Evolutionary conservation across 1,284 basidiomycete species (phyloP).

Genomic region (Coniferiporia sulphurascens): DNA sequence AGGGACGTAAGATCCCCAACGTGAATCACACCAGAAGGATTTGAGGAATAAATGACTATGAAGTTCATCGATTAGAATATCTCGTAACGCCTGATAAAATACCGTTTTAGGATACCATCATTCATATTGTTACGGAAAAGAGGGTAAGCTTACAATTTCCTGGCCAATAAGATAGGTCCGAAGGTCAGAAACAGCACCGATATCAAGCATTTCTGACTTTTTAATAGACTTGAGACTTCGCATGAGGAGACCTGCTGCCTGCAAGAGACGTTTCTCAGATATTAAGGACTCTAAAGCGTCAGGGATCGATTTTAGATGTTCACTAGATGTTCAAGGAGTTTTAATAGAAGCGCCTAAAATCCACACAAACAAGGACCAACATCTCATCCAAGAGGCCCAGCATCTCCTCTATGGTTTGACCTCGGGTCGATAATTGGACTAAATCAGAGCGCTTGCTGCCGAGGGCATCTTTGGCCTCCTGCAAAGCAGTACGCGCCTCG

Average conservation of each 20-base stretch:
- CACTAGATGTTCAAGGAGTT: slow-evolving; percentile 43
- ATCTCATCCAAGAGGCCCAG: slow-evolving; percentile 85
- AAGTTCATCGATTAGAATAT: slow-evolving; percentile 93
- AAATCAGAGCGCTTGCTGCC: slow-evolving; percentile 80
- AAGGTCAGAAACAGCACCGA: slow-evolving; percentile 90
- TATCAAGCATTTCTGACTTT: slow-evolving; percentile 88
- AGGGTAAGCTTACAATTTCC: slow-evolving; percentile 62
- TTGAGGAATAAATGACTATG: slow-evolving; percentile 98
- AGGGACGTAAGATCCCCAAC: slow-evolving; percentile 83
- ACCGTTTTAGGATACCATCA: neutral
- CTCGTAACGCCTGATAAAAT: slow-evolving; percentile 65
- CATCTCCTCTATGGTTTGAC: slow-evolving; percentile 87
- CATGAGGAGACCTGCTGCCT: slow-evolving; percentile 86
- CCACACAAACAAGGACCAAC: slow-evolving; percentile 42
- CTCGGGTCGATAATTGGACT: slow-evolving; percentile 79
- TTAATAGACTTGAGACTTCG: slow-evolving; percentile 88
- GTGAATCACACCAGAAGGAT: slow-evolving; percentile 90
- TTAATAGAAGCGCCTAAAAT: slow-evolving; percentile 9
- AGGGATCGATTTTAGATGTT: slow-evolving; percentile 86
- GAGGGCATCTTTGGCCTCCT: slow-evolving; percentile 74
- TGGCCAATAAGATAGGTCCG: slow-evolving; percentile 83
- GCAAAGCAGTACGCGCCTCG: slow-evolving; percentile 66
- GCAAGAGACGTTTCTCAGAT: slow-evolving; percentile 89
- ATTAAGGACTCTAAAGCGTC: slow-evolving; percentile 93
- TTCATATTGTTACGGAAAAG: slow-evolving; percentile 9